phyloP scores from a whole-genome alignment of 495 filamentous ascomycete genomes.

The Hypoxylon lienhwacheense region DNA sequence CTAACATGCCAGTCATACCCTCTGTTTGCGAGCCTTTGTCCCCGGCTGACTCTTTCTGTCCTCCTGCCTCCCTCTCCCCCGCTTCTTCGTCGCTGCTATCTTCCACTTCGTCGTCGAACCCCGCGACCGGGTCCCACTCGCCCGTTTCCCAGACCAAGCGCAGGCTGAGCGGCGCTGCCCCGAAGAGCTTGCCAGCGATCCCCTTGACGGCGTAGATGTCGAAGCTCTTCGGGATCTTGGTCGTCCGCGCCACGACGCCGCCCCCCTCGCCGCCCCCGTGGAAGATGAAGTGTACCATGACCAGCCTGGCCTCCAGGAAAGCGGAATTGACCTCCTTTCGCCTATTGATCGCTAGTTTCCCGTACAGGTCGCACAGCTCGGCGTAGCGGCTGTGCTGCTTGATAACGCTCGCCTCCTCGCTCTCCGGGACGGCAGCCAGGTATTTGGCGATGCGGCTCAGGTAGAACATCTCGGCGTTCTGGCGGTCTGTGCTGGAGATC shows the following conservation, averaged over 20 bases:
- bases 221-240: conserved; percentile 72
- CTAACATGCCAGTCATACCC: conserved; percentile 54
- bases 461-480: conserved; percentile 91
- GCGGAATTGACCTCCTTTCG: conserved; percentile 60
- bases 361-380: conserved; percentile 73
- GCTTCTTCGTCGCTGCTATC: conserved; percentile 61
- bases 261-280: conserved; percentile 29
- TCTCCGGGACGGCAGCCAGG: conserved; percentile 61
- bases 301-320: conserved; percentile 71
- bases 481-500: conserved; percentile 71
- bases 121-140: conserved; percentile 76
- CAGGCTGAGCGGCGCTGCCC: conserved; percentile 61
- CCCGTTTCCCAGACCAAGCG: conserved; percentile 79
- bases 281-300: conserved; percentile 63
- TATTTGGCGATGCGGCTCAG: conserved; percentile 76
- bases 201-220: conserved; percentile 82
- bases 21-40: conserved; percentile 20
- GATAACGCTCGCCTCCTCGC: conserved; percentile 56
- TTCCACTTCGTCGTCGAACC: conserved; percentile 62
- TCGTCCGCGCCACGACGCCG: conserved; percentile 27
- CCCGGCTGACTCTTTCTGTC: conserved; percentile 9
- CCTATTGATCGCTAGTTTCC: conserved; percentile 61
- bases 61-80: conserved; percentile 34
- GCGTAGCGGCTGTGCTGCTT: conserved; percentile 67
- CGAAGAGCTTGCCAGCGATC: conserved; percentile 71